Percentiles rank a stretch among this genome's conserved stretches.
Conservation (phyloP, 2,329 filamentous ascomycete genomes). For the Fusarium sp. region DNA sequence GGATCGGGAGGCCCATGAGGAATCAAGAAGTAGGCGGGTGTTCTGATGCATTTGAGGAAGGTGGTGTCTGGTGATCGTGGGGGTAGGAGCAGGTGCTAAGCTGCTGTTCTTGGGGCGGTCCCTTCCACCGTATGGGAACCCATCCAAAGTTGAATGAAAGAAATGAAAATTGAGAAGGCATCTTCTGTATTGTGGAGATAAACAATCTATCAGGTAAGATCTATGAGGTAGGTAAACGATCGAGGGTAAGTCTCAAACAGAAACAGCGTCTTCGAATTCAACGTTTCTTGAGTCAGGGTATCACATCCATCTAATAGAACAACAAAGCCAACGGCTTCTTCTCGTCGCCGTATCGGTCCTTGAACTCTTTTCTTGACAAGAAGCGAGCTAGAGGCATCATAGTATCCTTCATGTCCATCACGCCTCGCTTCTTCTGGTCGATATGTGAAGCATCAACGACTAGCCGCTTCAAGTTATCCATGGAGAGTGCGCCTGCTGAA, state of each 20-base stretch:
- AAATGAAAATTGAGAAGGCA: neutral
- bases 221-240: neutral
- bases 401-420: slow-evolving; percentile 96
- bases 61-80: neutral
- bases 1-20: neutral
- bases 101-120: neutral
- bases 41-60: neutral
- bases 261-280: neutral
- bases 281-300: slow-evolving; percentile 28
- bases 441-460: slow-evolving; percentile 93
- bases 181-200: neutral
- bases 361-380: slow-evolving; percentile 76
- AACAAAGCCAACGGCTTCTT: slow-evolving; percentile 69
- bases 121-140: neutral
- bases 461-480: slow-evolving; percentile 78
- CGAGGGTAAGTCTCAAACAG: neutral
- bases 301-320: slow-evolving; percentile 66
- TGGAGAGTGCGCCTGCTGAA: slow-evolving; percentile 69
- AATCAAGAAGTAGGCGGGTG: neutral
- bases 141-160: neutral
- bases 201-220: neutral
- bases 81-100: neutral
- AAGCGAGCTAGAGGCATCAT: slow-evolving; percentile 82
- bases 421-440: slow-evolving; percentile 91
- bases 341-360: slow-evolving; percentile 71